Conservation (phyloP, 2,329 filamentous ascomycete species). For the Colletotrichum horii region DNA sequence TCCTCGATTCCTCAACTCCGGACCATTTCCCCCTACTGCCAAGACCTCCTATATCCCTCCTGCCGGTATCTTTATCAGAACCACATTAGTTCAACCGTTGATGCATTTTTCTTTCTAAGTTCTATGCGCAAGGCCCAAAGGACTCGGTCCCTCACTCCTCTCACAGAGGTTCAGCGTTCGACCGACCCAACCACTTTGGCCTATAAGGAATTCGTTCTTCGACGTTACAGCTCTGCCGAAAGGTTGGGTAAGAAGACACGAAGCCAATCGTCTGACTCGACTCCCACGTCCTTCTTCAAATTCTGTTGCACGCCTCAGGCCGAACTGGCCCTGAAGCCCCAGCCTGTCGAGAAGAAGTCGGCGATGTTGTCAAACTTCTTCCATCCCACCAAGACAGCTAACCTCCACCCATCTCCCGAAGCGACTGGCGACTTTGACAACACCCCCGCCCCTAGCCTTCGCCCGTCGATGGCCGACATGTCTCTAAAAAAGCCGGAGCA, state of each 20-base stretch:
- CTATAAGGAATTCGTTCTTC: neutral
- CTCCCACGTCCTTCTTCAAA: neutral
- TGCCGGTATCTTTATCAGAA: neutral
- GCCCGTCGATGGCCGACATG: constrained; percentile 29
- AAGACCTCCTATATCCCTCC: neutral
- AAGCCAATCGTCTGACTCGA: neutral
- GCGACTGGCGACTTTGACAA: constrained; percentile 32
- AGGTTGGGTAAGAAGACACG: neutral
- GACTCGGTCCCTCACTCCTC: constrained; percentile 11
- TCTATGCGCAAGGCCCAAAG: neutral
- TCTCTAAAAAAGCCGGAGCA: constrained; percentile 14
- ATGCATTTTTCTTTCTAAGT: neutral
- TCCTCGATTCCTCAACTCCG: neutral
- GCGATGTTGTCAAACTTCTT: constrained; percentile 19
- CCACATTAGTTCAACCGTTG: neutral
- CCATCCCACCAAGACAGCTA: neutral
- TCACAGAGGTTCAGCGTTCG: constrained; percentile 6
- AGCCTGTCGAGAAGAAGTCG: neutral
- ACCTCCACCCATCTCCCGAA: neutral
- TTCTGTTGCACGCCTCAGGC: neutral
- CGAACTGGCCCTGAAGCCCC: neutral
- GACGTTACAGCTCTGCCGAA: constrained; percentile 13
- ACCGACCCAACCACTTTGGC: neutral
- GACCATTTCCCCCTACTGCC: neutral
- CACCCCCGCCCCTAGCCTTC: constrained; percentile 36